A percentile compares a stretch with the other conserved stretches of the same genome.
phyloP scores from a whole-genome alignment of 2,329 filamentous ascomycete genomes.

The Fusarium lateritium region DNA sequence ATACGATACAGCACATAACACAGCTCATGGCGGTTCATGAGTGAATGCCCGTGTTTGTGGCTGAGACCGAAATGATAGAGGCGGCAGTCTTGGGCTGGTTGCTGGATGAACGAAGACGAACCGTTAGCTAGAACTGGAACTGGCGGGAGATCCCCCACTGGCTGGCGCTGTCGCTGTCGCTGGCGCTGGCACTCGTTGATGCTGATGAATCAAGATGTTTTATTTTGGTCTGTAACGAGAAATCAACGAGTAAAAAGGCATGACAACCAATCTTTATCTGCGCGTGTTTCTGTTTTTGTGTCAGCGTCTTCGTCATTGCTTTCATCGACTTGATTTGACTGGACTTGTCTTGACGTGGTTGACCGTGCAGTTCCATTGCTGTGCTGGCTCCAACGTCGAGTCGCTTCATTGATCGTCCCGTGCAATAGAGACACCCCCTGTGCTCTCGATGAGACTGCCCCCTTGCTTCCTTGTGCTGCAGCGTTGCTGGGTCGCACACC shows the following conservation, averaged over 20 bases:
- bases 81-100: slow-evolving; percentile 12
- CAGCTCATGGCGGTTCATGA: slow-evolving; percentile 18
- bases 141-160: slow-evolving; percentile 6
- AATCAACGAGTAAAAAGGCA: slow-evolving; percentile 25
- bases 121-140: slow-evolving; percentile 18
- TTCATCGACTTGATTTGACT: slow-evolving; percentile 42
- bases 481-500: slow-evolving; percentile 37
- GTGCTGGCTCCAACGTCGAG: slow-evolving; percentile 44
- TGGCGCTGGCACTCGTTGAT: slow-evolving; percentile 7
- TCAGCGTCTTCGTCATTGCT: slow-evolving; percentile 39
- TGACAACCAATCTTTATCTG: slow-evolving; percentile 28
- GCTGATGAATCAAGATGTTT: slow-evolving; percentile 39
- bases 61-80: slow-evolving; percentile 18
- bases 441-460: slow-evolving; percentile 4
- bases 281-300: slow-evolving; percentile 40
- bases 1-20: slow-evolving; percentile 19
- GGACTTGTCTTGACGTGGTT: slow-evolving; percentile 24
- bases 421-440: slow-evolving; percentile 29
- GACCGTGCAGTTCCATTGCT: slow-evolving; percentile 39
- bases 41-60: slow-evolving; percentile 31
- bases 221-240: slow-evolving; percentile 13
- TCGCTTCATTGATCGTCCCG: slow-evolving; percentile 42
- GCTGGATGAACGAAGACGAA: slow-evolving; percentile 39
- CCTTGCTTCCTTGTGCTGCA: slow-evolving; percentile 39
- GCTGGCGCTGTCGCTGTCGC: slow-evolving; percentile 1